A percentile compares a stretch with the other conserved stretches of the same genome.
Conservation (phyloP, 2,329 filamentous ascomycete genomes). For the Cercospora nicotianae region DNA sequence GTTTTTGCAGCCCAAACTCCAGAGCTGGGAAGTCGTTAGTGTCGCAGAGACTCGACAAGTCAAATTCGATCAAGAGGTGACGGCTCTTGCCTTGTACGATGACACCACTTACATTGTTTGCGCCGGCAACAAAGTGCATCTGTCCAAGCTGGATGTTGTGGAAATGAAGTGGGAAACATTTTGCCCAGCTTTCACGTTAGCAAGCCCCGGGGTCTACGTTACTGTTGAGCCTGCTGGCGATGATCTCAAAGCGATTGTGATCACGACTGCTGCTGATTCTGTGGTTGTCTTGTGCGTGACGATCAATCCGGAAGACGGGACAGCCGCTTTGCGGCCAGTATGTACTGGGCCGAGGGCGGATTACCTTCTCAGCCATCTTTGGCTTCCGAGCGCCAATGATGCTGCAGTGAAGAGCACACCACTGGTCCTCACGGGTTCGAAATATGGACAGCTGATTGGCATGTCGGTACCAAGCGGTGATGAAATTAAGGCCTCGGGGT, state of each 20-base stretch:
- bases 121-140: constrained; percentile 44
- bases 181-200: constrained; percentile 36
- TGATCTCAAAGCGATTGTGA: constrained; percentile 48
- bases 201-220: constrained; percentile 49
- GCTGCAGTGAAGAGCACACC: not conserved
- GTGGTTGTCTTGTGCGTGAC: constrained; percentile 50
- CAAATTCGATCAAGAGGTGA: constrained; percentile 54
- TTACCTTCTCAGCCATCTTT: constrained; percentile 27
- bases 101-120: constrained; percentile 57
- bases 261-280: constrained; percentile 57
- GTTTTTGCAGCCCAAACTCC: constrained; percentile 35
- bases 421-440: constrained; percentile 24
- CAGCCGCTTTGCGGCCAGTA: constrained; percentile 31
- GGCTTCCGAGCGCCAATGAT: constrained; percentile 15
- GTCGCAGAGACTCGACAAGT: constrained; percentile 45
- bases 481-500: not conserved
- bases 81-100: constrained; percentile 57
- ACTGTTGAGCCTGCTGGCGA: constrained; percentile 40
- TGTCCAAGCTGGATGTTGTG: constrained; percentile 42
- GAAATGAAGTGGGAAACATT: constrained; percentile 33
- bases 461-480: constrained; percentile 21
- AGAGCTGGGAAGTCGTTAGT: constrained; percentile 55
- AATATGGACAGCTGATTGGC: constrained; percentile 33
- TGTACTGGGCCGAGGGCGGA: constrained; percentile 29
- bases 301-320: constrained; percentile 36